Conservation (phyloP, 208 protist species). For the Angomonas deanei region DNA sequence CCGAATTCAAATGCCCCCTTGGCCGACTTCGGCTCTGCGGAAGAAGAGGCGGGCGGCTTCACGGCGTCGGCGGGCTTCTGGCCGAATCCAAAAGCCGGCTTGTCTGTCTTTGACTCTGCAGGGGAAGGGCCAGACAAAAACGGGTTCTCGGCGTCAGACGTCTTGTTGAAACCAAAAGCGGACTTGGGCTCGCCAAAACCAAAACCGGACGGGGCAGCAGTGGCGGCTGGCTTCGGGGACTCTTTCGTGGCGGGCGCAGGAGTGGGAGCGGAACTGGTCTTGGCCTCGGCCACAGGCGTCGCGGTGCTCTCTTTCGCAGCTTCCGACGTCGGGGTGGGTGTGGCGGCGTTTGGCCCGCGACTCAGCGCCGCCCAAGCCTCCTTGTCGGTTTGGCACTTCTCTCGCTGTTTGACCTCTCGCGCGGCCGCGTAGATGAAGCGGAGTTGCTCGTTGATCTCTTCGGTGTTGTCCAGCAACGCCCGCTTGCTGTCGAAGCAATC, state of each 20-base stretch:
- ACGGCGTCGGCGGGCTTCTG: neutral
- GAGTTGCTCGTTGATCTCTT: constrained; percentile 67
- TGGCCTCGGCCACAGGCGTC: constrained; percentile 15
- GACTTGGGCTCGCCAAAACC: too few species aligned
- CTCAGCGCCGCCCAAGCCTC: neutral
- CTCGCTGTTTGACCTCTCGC: constrained; percentile 37
- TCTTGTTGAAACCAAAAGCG: constrained; percentile 6
- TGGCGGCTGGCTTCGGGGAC: too few species aligned
- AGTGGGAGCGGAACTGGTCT: too few species aligned
- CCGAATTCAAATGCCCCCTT: constrained; percentile 4
- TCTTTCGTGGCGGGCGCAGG: too few species aligned
- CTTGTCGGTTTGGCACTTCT: neutral
- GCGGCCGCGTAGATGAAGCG: constrained; percentile 52
- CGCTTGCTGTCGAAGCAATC: constrained; percentile 44
- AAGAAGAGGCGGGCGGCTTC: too few species aligned
- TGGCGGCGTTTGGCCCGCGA: neutral
- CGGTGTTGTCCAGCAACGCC: constrained; percentile 24
- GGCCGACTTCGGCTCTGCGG: neutral
- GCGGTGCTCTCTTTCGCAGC: neutral
- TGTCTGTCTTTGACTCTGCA: neutral
- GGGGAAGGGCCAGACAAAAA: too few species aligned
- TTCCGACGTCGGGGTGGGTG: too few species aligned
- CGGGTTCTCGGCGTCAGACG: constrained; percentile 12
- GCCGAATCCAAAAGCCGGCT: constrained; percentile 2
- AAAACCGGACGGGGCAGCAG: too few species aligned